phyloP scores from a whole-genome alignment of 1,139 yeast species.

The Saccharomyces hybrid region DNA sequence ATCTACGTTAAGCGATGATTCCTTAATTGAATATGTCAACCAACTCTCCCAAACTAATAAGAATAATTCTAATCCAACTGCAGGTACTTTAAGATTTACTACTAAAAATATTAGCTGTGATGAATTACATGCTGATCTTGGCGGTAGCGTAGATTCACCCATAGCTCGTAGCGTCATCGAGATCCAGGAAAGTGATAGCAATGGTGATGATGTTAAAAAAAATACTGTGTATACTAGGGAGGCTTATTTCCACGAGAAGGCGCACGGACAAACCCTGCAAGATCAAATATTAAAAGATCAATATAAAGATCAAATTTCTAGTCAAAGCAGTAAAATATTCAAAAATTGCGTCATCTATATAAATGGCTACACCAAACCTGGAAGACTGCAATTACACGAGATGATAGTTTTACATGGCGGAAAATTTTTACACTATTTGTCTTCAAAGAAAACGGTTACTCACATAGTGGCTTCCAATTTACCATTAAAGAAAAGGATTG shows the following conservation, averaged over 20 bases:
- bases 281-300: slow-evolving; percentile 49
- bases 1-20: slow-evolving; percentile 37
- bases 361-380: slow-evolving; percentile 81
- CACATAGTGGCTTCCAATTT: slow-evolving; percentile 76
- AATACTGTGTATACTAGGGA: slow-evolving; percentile 24
- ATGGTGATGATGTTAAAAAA: not conserved
- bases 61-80: not conserved
- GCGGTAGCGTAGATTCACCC: not conserved
- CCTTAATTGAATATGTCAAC: slow-evolving; percentile 37
- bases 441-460: slow-evolving; percentile 66
- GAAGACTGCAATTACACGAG: slow-evolving; percentile 62
- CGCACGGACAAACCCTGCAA: slow-evolving; percentile 56
- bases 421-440: slow-evolving; percentile 55
- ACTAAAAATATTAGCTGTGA: not conserved
- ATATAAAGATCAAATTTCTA: slow-evolving; percentile 37
- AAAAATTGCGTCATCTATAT: slow-evolving; percentile 60
- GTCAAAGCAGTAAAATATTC: slow-evolving; percentile 41
- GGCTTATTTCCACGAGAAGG: slow-evolving; percentile 62
- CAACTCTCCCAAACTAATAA: slow-evolving; percentile 30
- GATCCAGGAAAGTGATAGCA: not conserved
- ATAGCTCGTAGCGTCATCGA: not conserved
- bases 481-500: slow-evolving; percentile 65
- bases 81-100: not conserved
- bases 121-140: not conserved
- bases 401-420: slow-evolving; percentile 78